Percentiles rank a stretch among this genome's conserved stretches.
phyloP scores from a whole-genome alignment of 2,329 filamentous ascomycete species.

The Cordyceps javanica region DNA sequence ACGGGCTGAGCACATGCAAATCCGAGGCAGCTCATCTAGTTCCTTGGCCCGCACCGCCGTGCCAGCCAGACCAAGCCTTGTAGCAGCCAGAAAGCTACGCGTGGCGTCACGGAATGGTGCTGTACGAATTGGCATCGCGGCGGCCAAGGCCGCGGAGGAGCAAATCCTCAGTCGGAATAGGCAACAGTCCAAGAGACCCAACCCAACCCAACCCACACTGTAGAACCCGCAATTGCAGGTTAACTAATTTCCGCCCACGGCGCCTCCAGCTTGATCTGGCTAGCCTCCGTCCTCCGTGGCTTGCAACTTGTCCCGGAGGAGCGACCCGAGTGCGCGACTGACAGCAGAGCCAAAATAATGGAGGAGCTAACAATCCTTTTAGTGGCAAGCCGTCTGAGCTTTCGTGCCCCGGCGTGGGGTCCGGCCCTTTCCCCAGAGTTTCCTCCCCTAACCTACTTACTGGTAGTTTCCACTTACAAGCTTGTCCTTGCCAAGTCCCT shows the following conservation, averaged over 20 bases:
- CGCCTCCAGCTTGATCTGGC: conserved; percentile 4
- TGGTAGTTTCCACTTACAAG: not conserved
- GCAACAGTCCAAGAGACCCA: not conserved
- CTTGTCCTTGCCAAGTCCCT: not conserved
- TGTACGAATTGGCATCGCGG: too few species aligned
- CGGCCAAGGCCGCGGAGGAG: too few species aligned
- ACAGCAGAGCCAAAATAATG: not conserved
- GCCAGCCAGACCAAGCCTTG: not conserved
- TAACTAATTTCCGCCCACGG: not conserved
- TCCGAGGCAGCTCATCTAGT: not conserved
- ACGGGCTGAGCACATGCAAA: not conserved
- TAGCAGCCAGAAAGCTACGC: not conserved
- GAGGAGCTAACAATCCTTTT: not conserved
- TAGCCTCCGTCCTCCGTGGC: conserved; percentile 2
- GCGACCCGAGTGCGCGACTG: not conserved
- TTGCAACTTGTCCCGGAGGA: not conserved
- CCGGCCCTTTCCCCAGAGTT: not conserved
- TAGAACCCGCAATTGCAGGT: not conserved
- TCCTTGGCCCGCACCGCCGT: not conserved
- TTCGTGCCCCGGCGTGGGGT: not conserved
- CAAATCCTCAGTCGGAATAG: not conserved
- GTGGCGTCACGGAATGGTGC: not conserved
- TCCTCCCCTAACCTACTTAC: too few species aligned
- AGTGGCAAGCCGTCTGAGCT: not conserved
- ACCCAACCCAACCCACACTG: not conserved